Evolutionary conservation across 176 grass and related monocot species (phyloP).

Genomic region (Phoenix roebelenii): DNA sequence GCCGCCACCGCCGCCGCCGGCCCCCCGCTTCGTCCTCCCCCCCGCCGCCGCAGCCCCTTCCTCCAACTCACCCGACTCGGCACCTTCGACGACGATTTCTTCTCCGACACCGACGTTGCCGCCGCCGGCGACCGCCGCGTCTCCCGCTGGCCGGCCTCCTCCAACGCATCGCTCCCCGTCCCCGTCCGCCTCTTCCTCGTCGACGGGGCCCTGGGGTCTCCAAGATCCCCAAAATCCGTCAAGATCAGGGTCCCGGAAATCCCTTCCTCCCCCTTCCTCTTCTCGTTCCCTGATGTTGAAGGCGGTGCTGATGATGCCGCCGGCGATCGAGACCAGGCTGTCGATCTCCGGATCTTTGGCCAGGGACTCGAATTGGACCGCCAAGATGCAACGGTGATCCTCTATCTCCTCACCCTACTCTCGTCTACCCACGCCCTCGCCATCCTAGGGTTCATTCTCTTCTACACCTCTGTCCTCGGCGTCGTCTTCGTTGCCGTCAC

Average conservation of each 20-base stretch:
- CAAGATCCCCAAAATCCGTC: slow-evolving; percentile 38
- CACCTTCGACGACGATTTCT: slow-evolving; percentile 30
- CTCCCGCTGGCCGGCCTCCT: slow-evolving; percentile 22
- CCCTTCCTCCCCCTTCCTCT: slow-evolving; percentile 32
- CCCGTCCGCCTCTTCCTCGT: slow-evolving; percentile 27
- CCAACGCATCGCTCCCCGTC: slow-evolving; percentile 12
- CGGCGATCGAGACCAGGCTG: not conserved
- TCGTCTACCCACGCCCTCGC: slow-evolving; percentile 59
- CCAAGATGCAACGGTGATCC: slow-evolving; percentile 41
- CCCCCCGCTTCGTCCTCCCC: not conserved
- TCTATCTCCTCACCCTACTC: slow-evolving; percentile 62
- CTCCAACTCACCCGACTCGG: slow-evolving; percentile 1
- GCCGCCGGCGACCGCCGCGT: slow-evolving; percentile 24
- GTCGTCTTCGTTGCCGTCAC: slow-evolving; percentile 48
- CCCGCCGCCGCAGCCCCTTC: slow-evolving; percentile 49
- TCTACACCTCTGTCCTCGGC: slow-evolving; percentile 56
- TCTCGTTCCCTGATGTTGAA: not conserved
- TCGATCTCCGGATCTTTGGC: slow-evolving; percentile 31
- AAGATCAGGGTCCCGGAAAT: slow-evolving; percentile 17
- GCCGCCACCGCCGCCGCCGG: slow-evolving; percentile 19
- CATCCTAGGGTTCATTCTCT: slow-evolving; percentile 54
- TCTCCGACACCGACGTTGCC: slow-evolving; percentile 33
- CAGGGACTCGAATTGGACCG: slow-evolving; percentile 44
- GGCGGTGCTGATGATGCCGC: not conserved
- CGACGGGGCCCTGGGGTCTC: slow-evolving; percentile 17